phyloP scores from a whole-genome alignment of 495 filamentous ascomycete species.

The Aspergillus olivimuriae region DNA sequence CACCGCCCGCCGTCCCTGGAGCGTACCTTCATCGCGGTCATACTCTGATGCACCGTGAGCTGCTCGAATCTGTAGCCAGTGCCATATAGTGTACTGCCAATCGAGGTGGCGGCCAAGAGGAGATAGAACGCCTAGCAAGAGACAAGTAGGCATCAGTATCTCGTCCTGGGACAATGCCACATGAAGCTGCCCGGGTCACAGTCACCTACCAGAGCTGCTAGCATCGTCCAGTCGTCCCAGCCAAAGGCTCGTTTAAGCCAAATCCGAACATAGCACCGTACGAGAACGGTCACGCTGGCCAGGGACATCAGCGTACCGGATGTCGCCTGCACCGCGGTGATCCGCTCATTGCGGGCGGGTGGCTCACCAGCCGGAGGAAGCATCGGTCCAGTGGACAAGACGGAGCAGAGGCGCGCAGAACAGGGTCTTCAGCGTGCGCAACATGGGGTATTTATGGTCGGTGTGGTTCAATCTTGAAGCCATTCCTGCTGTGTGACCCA shows the following conservation, averaged over 20 bases:
- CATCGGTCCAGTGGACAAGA: too few species aligned
- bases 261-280: neutral
- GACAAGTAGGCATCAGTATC: too few species aligned
- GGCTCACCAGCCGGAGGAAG: conserved; percentile 1
- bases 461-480: too few species aligned
- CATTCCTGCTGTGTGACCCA: too few species aligned
- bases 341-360: neutral
- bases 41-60: conserved; percentile 1
- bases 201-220: too few species aligned
- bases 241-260: conserved; percentile 1
- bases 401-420: too few species aligned
- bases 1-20: too few species aligned
- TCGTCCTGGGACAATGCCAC: too few species aligned
- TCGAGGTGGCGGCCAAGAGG: neutral
- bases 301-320: neutral
- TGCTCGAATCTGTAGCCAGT: neutral
- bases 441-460: too few species aligned
- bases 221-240: conserved; percentile 2
- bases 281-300: neutral
- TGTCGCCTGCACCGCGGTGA: conserved; percentile 1
- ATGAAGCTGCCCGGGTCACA: neutral
- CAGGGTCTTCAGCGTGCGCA: too few species aligned
- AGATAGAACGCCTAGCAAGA: neutral
- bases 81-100: conserved; percentile 3
- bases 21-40: conserved; percentile 1